A percentile compares a stretch with the other conserved stretches of the same genome.
These are phyloP conservation scores for Sordariomycetes sp. DNA, from an alignment of 2,329 filamentous ascomycete species.

Conservation along the genomic window DNA sequence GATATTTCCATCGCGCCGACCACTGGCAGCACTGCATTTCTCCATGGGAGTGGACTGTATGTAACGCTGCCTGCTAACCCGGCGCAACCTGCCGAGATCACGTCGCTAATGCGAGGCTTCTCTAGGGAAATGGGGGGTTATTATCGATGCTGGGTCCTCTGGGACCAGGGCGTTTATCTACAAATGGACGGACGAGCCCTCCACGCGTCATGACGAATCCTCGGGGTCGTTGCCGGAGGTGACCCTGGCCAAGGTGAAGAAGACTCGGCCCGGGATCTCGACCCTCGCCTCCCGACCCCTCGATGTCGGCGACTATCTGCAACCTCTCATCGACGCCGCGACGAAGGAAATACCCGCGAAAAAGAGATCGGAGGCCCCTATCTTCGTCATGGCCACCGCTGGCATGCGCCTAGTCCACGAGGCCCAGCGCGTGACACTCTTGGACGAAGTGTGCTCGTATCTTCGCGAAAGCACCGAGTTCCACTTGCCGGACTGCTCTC, in stretches of 20 bases:
- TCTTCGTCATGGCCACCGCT: conserved; percentile 92
- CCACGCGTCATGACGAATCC: conserved; percentile 12
- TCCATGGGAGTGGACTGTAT: no score
- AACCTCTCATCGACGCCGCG: conserved; percentile 72
- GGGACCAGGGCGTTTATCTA: conserved; percentile 93
- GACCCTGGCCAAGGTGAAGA: conserved; percentile 80
- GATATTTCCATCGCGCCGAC: conserved; percentile 3
- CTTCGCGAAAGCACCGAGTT: conserved; percentile 69
- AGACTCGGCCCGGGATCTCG: conserved; percentile 87
- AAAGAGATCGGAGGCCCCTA: conserved; percentile 72
- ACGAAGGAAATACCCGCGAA: conserved; percentile 64
- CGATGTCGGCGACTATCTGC: conserved; percentile 74
- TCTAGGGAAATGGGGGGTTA: conserved; percentile 71
- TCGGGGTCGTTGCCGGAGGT: conserved; percentile 60
- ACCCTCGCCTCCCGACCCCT: conserved; percentile 72
- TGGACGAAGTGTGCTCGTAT: conserved; percentile 75
- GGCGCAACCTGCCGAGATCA: no score
- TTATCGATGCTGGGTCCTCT: conserved; percentile 95
- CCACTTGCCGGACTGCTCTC: conserved; percentile 75
- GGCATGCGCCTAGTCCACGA: conserved; percentile 82
- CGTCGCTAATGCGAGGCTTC: background rate
- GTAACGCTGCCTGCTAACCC: no score
- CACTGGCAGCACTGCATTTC: no score
- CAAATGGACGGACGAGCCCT: conserved; percentile 68
- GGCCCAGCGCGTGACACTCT: conserved; percentile 58